phyloP scores from a whole-genome alignment of 352 stramenopile species.

The Globisporangium cylindrosporum region DNA sequence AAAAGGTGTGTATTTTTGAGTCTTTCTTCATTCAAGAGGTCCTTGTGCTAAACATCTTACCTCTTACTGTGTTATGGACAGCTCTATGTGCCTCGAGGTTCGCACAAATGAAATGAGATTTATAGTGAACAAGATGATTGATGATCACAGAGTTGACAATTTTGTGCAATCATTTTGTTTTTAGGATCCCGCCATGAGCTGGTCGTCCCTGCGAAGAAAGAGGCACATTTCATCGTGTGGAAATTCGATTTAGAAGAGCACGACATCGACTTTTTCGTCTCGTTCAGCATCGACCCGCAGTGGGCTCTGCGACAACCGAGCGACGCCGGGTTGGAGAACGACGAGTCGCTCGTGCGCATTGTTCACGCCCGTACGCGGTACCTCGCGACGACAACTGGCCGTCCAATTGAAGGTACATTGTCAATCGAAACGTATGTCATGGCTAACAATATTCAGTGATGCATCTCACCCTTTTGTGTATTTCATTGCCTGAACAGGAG shows the following conservation, averaged over 20 bases:
- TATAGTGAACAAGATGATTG: neutral
- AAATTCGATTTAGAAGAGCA: constrained; percentile 83
- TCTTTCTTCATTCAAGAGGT: too few relatives aligned
- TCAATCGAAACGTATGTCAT: neutral
- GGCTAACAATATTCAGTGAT: neutral
- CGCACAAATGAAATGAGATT: neutral
- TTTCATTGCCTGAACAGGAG: constrained; percentile 18
- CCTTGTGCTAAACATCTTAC: neutral
- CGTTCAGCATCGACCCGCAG: constrained; percentile 30
- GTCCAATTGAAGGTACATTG: constrained; percentile 49
- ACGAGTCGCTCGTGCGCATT: constrained; percentile 36
- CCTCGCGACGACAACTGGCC: constrained; percentile 38
- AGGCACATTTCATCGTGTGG: constrained; percentile 71
- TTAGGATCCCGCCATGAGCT: constrained; percentile 56
- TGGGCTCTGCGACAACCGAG: constrained; percentile 25
- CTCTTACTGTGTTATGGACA: neutral
- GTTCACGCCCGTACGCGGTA: constrained; percentile 69
- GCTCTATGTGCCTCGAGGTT: constrained; percentile 21
- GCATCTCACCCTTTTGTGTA: neutral
- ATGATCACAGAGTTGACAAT: neutral
- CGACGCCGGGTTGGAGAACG: constrained; percentile 15
- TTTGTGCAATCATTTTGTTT: constrained; percentile 8
- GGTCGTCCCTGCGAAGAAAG: constrained; percentile 37
- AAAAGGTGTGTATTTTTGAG: constrained; percentile 36
- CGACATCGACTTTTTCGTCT: constrained; percentile 75